Conservation (phyloP, 2,329 filamentous ascomycete genomes). For the Penicillium sp. region DNA sequence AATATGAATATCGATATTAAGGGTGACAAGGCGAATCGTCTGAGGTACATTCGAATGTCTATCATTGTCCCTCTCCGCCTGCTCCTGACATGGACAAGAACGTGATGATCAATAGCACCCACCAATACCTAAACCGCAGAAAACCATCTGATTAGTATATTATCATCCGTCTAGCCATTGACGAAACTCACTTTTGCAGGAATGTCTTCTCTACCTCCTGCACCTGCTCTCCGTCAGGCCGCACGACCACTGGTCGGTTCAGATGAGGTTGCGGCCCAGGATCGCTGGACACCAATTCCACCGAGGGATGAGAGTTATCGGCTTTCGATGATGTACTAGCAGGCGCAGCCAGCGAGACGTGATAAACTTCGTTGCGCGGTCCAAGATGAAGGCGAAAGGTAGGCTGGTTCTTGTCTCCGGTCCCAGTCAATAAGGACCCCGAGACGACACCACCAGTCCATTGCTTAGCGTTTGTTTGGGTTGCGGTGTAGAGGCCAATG, state of each 20-base stretch:
- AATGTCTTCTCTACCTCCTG: conserved; percentile 42
- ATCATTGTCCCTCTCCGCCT: conserved; percentile 27
- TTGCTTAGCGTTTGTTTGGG: conserved; percentile 29
- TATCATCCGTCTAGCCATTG: too few relatives aligned
- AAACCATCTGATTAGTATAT: not conserved
- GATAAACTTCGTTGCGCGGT: conserved; percentile 34
- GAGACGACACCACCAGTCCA: conserved; percentile 41
- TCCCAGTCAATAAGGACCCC: conserved; percentile 28
- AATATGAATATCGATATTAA: too few relatives aligned
- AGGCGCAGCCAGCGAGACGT: conserved; percentile 34
- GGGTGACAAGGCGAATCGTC: too few relatives aligned
- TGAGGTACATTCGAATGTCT: not conserved
- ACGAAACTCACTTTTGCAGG: conserved; percentile 38
- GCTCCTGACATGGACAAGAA: conserved; percentile 41
- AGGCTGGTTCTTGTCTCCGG: conserved; percentile 23
- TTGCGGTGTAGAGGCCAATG: conserved; percentile 47
- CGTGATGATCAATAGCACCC: conserved; percentile 40
- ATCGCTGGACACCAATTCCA: conserved; percentile 33
- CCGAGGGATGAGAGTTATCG: conserved; percentile 18
- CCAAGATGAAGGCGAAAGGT: conserved; percentile 39
- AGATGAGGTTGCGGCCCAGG: conserved; percentile 36
- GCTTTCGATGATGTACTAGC: conserved; percentile 12
- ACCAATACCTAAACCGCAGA: conserved; percentile 41
- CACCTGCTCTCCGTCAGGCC: conserved; percentile 35
- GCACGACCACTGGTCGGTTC: conserved; percentile 37